phyloP scores from a whole-genome alignment of 805 yeast genomes.

The Suhomyces prunicola region DNA sequence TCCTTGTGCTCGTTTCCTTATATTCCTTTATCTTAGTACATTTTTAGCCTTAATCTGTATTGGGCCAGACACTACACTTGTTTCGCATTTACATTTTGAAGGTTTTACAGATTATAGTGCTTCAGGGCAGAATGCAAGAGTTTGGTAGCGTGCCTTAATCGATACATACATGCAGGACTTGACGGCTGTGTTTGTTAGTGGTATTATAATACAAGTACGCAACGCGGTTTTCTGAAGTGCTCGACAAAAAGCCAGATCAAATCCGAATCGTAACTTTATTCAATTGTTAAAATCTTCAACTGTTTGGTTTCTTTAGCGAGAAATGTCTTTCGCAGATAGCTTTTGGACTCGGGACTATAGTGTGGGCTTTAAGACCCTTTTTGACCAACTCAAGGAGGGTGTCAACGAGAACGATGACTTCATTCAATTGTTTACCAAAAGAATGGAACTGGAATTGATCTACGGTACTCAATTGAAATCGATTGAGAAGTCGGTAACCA shows the following conservation, averaged over 20 bases:
- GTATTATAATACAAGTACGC: neutral
- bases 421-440: conserved; percentile 56
- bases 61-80: neutral
- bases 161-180: neutral
- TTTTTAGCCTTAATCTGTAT: neutral
- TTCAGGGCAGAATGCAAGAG: neutral
- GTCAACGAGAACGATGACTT: conserved; percentile 69
- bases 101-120: neutral
- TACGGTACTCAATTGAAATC: conserved; percentile 58
- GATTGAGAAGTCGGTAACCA: conserved; percentile 36
- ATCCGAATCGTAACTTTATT: neutral
- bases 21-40: neutral
- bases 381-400: conserved; percentile 56
- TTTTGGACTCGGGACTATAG: conserved; percentile 73
- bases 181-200: neutral
- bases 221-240: neutral
- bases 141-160: neutral
- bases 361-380: conserved; percentile 50
- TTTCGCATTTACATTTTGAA: neutral
- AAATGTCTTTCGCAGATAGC: conserved; percentile 64
- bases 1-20: neutral
- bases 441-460: conserved; percentile 69
- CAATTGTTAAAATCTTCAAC: neutral
- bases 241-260: neutral
- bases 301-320: neutral